phyloP scores from a whole-genome alignment of 176 grass and related monocot species.

The Oryza meridionalis region DNA sequence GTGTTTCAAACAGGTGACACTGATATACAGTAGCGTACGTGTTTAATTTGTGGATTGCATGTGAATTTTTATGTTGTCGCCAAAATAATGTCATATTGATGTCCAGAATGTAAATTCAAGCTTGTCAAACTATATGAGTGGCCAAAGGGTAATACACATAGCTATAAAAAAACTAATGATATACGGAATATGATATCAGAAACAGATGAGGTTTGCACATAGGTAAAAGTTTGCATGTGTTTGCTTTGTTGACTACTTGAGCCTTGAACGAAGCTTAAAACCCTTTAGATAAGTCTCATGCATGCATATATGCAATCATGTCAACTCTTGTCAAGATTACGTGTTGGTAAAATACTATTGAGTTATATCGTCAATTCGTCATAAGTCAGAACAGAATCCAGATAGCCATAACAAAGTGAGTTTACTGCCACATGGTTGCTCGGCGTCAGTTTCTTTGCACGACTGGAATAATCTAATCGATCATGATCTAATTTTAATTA shows the following conservation, averaged over 20 bases:
- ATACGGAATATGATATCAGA: too few species aligned
- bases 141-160: too few species aligned
- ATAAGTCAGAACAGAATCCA: conserved; percentile 29
- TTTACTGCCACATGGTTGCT: conserved; percentile 27
- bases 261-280: background rate
- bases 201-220: background rate
- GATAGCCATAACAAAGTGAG: background rate
- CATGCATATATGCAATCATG: conserved; percentile 14
- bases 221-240: background rate
- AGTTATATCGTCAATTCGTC: conserved; percentile 21
- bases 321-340: conserved; percentile 15
- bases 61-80: background rate
- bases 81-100: too few species aligned
- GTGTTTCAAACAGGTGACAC: background rate
- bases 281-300: background rate
- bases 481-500: background rate
- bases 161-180: too few species aligned
- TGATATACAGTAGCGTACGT: background rate
- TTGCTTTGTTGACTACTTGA: background rate
- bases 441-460: background rate
- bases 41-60: too few species aligned
- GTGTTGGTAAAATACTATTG: background rate
- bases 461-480: conserved; percentile 20
- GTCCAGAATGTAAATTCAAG: too few species aligned
- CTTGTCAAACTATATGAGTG: too few species aligned